A percentile compares a stretch with the other conserved stretches of the same genome.
These are phyloP conservation scores for Pugionium dolabratum DNA, from an alignment of 345 rosid species.

Conservation along the genomic window DNA sequence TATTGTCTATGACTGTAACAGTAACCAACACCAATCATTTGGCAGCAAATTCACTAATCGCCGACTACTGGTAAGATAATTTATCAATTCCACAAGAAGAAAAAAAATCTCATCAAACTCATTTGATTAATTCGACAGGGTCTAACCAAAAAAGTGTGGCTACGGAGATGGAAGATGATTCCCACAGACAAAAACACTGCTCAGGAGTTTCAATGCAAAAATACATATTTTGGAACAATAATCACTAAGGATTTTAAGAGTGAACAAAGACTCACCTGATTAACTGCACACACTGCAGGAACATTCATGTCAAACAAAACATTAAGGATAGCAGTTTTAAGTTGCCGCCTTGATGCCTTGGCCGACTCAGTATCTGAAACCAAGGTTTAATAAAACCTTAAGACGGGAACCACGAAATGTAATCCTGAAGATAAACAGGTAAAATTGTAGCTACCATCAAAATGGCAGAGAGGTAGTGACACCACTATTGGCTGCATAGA, in stretches of 20 bases:
- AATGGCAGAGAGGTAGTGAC: slow-evolving; percentile 86
- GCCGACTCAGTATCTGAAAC: slow-evolving; percentile 83
- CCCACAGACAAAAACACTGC: background rate
- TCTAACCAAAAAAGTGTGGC: background rate
- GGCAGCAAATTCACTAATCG: background rate
- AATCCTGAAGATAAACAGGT: slow-evolving; percentile 10
- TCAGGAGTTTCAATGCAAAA: background rate
- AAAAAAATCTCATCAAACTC: no score
- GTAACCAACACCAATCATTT: slow-evolving; percentile 1
- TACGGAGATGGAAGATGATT: background rate
- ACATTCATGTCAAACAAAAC: slow-evolving; percentile 89
- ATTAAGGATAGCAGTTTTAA: slow-evolving; percentile 69
- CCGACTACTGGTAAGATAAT: background rate
- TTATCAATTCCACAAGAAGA: background rate
- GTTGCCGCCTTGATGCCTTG: slow-evolving; percentile 88
- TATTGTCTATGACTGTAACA: background rate
- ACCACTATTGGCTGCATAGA: slow-evolving; percentile 68
- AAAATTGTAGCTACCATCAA: slow-evolving; percentile 64
- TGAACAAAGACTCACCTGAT: slow-evolving; percentile 59
- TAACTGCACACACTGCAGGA: slow-evolving; percentile 86
- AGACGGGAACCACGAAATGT: slow-evolving; percentile 8
- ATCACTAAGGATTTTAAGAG: slow-evolving; percentile 10
- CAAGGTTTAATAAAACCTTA: slow-evolving; percentile 6
- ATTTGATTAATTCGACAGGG: background rate
- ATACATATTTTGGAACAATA: slow-evolving; percentile 6